Base-by-base conservation (phyloP, 1,284 basidiomycete species). In the Anthracocystis panici-leucophaei region DNA sequence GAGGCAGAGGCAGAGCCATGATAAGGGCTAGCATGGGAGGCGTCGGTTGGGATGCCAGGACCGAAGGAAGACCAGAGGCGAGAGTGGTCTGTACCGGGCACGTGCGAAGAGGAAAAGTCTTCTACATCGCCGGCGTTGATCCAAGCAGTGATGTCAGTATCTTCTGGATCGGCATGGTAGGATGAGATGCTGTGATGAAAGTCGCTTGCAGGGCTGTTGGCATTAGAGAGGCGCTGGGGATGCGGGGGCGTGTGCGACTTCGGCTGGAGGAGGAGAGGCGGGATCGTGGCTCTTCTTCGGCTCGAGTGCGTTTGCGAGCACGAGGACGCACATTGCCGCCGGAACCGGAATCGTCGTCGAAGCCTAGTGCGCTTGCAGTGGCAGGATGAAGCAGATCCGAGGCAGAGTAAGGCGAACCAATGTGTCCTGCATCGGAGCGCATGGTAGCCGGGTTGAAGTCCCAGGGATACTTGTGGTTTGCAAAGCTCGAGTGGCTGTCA, bases 61-160 rank as follows among this genome's bases (percentile, higher is more conserved):
- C 61, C 65, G 21, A 75, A 75, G 16, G 65, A 71, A n/a, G 73
- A 71, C 73, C 73, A 75, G 23, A 75, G 62, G 29, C 73, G 60
- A 25, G 67, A 66, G 25, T 75, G 73, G 14, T 75, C 73, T 21
- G 63, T 48, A 20, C 38, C 23, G 5, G 54, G 25, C 7, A 61
- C 54, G 25, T 63, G 59, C 1, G 67, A 53, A 11, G 64, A 21
- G 31, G 46, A 51, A 29, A 75, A 66, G 18, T 75, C 73, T 33
- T 75, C 68, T 40, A 49, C 56, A 21, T 76, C 74, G 49, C 74
- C 74, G 5, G 74, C 65, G 41, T 76, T 72, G 65, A 76, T 76
- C 74, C 74, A 76, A 25, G 74, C 74, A 21, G 74, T 76, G 45
- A 76, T 76, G 50, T 76, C 74, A 45, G 73, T 67, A 20, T 75